These are phyloP conservation scores for Pythium myriotylum DNA, from an alignment of 352 stramenopile genomes.

Conservation along the genomic window DNA sequence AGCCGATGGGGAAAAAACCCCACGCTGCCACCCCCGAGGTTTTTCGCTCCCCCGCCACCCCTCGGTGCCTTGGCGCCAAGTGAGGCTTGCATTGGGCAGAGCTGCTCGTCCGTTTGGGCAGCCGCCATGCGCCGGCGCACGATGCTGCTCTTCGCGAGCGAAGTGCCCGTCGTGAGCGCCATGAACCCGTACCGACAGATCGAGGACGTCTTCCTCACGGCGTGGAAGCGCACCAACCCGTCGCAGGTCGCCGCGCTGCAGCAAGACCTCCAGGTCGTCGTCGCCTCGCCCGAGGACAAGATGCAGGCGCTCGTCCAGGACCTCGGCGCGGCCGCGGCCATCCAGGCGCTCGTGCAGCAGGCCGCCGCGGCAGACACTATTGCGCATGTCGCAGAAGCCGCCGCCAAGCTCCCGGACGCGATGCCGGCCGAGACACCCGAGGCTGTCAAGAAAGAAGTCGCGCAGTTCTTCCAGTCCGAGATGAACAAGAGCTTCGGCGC, in stretches of 20 bases:
- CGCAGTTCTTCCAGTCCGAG: constrained; percentile 72
- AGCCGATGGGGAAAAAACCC: constrained; percentile 19
- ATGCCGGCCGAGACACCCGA: constrained; percentile 50
- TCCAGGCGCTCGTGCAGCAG: constrained; percentile 62
- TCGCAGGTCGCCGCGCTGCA: constrained; percentile 54
- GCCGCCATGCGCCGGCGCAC: constrained; percentile 17
- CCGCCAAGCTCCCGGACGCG: constrained; percentile 46
- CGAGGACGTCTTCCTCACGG: constrained; percentile 79
- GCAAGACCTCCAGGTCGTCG: constrained; percentile 43
- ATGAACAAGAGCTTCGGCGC: constrained; percentile 83
- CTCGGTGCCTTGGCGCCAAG: constrained; percentile 32
- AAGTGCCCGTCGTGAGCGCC: constrained; percentile 82
- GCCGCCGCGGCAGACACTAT: constrained; percentile 49
- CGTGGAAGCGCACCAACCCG: constrained; percentile 84
- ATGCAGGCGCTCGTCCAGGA: constrained; percentile 58
- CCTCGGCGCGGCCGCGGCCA: constrained; percentile 51
- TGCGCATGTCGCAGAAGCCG: constrained; percentile 38
- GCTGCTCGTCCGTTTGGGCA: constrained; percentile 4
- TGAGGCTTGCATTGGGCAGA: constrained; percentile 13
- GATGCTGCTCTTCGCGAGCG: constrained; percentile 87
- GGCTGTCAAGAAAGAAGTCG: constrained; percentile 62
- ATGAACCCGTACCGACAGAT: constrained; percentile 85
- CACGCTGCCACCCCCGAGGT: constrained; percentile 6
- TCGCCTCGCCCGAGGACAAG: constrained; percentile 54
- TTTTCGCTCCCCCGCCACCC: constrained; percentile 18